Conservation (phyloP, 192 early-diverging fungal species). For the Jimgerdemannia flammicorona region DNA sequence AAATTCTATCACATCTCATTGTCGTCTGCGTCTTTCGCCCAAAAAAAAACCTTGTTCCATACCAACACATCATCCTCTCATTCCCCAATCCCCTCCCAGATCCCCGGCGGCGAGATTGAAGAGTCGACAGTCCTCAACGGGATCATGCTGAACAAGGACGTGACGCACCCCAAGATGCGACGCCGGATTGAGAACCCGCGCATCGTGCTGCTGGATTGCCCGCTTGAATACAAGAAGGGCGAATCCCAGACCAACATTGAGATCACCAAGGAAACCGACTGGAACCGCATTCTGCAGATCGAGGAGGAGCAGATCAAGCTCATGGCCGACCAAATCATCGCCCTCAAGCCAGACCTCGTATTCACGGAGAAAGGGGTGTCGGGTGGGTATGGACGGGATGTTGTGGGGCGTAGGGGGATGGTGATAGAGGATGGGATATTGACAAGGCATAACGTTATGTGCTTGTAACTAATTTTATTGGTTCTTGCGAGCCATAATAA, state of each 20-base stretch:
- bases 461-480: too few species aligned
- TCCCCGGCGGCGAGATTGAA: slow-evolving; percentile 98
- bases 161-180: slow-evolving; percentile 97
- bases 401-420: not conserved
- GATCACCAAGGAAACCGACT: slow-evolving; percentile 95
- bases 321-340: slow-evolving; percentile 95
- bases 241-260: slow-evolving; percentile 99
- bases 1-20: too few species aligned
- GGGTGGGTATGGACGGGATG: slow-evolving; percentile 35
- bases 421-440: not conserved
- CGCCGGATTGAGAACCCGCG: slow-evolving; percentile 95
- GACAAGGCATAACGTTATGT: too few species aligned
- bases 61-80: too few species aligned
- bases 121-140: slow-evolving; percentile 94
- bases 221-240: slow-evolving; percentile 99
- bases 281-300: slow-evolving; percentile 94
- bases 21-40: not conserved
- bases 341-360: slow-evolving; percentile 95
- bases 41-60: not conserved
- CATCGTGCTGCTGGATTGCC: slow-evolving; percentile 95
- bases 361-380: slow-evolving; percentile 99
- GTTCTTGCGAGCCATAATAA: too few species aligned
- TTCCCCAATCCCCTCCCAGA: slow-evolving; percentile 31
- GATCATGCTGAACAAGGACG: slow-evolving; percentile 99
- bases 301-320: slow-evolving; percentile 99